Evolutionary conservation across 192 early-diverging fungal species (phyloP), one percentile per base, ranked within the genome.

Genomic region (Dimargaris xerosporica): DNA sequence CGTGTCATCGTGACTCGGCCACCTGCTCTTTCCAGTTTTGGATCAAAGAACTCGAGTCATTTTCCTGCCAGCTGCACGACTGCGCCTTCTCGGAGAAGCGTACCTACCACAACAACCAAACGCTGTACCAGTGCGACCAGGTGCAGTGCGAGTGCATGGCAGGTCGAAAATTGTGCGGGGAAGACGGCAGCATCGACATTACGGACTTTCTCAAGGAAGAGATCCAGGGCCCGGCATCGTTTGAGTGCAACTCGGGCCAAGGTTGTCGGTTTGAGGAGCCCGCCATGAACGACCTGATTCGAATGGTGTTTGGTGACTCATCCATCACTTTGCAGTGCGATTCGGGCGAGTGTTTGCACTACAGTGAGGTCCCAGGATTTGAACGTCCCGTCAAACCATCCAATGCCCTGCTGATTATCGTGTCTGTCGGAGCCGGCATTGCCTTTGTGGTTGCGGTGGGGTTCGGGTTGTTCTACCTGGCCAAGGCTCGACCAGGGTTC

Each of bases 331-430:
- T 96, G 67, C 62, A 70, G 21, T 96, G 93, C 63, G 66, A 72
- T 52, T 82, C 85, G 43, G 91, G 93, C 29, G 90, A 93, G 71
- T 96, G 93, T 65, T 63, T 93, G 52, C 90, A 93, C 69, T 86
- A 87, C 62, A 86, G 82, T 29, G 81, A 89, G 69, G 76, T 93
- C n/a, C 93, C 93, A 5, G 86, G 83, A 21, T 91, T 86, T 65
- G 66, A 67, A 39, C 69, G 73, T 29, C 75, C 75, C 11, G 64
- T 58, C 39, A 70, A 69, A 53, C 70, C 70, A n/a, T 63, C 69
- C 46, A 68, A 75, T 46, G 70, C 67, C 2, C 31, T 67, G 9
- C 56, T 63, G 13, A 71, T 78, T 41, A 65, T 75, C n/a, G 47
- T 72, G 26, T 75, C 76, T 0, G 61, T 75, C 3, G 62, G 62